phyloP scores from a whole-genome alignment of 73 alveolate genomes.

The Uronychia binucleata region DNA sequence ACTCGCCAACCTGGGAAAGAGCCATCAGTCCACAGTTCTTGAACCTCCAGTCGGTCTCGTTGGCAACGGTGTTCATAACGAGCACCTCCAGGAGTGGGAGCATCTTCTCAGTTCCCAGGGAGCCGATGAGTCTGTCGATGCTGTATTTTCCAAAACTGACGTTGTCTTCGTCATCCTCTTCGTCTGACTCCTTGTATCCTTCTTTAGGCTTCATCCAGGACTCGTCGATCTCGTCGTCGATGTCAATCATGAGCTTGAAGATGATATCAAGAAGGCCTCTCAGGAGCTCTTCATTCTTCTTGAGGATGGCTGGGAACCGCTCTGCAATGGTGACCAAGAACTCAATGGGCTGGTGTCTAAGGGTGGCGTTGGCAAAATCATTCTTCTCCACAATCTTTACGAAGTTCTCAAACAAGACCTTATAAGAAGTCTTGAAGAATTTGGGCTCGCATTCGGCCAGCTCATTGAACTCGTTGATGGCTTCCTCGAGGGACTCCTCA shows the following conservation, averaged over 20 bases:
- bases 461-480: constrained; percentile 76
- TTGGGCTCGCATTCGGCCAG: constrained; percentile 88
- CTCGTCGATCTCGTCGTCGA: constrained; percentile 74
- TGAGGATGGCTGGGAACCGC: constrained; percentile 73
- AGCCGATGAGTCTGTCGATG: constrained; percentile 89
- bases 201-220: constrained; percentile 89
- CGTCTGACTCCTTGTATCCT: constrained; percentile 82
- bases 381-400: constrained; percentile 69
- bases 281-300: constrained; percentile 63
- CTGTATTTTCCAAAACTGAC: constrained; percentile 88
- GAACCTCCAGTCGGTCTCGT: constrained; percentile 88
- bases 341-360: constrained; percentile 73
- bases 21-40: constrained; percentile 87
- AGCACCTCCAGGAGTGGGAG: constrained; percentile 70
- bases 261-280: constrained; percentile 69
- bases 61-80: constrained; percentile 58
- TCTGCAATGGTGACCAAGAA: constrained; percentile 75
- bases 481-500: constrained; percentile 74
- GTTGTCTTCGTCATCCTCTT: constrained; percentile 88
- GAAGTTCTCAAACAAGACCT: constrained; percentile 60
- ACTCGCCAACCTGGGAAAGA: constrained; percentile 86
- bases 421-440: constrained; percentile 73
- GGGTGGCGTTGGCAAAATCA: constrained; percentile 61
- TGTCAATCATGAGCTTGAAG: constrained; percentile 83
- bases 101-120: constrained; percentile 86